Evolutionary conservation across 1,139 yeast genomes (phyloP).

Genomic region (Zygoascus sp.): DNA sequence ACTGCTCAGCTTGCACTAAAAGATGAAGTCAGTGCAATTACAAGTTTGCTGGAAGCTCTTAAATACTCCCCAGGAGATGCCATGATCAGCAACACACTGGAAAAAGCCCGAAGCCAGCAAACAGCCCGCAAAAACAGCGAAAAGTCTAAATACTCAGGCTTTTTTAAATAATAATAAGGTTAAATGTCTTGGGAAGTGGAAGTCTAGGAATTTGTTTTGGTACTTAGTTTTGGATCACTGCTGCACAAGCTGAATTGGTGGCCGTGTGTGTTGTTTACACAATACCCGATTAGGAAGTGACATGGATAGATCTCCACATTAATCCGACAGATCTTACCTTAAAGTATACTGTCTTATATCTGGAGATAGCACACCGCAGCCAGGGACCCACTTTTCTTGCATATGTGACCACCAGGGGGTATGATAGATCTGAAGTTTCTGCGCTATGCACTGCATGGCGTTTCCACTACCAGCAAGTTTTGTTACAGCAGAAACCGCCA

Average conservation of each 20-base stretch:
- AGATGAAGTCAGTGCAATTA: constrained; percentile 68
- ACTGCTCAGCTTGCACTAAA: constrained; percentile 62
- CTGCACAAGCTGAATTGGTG: background rate
- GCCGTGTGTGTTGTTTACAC: background rate
- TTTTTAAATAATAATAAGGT: constrained; percentile 54
- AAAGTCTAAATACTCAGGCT: constrained; percentile 79
- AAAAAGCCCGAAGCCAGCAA: constrained; percentile 52
- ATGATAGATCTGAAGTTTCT: background rate
- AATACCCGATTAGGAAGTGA: constrained; percentile 10
- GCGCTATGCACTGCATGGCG: background rate
- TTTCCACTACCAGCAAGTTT: too few relatives aligned
- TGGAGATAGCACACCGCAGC: too few relatives aligned
- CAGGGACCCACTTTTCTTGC: constrained; percentile 7
- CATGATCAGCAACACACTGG: constrained; percentile 64
- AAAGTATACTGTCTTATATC: too few relatives aligned
- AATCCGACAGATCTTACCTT: constrained; percentile 1
- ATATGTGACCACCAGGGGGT: constrained; percentile 3
- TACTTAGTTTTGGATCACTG: background rate
- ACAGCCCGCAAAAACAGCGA: constrained; percentile 61
- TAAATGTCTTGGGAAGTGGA: too few relatives aligned
- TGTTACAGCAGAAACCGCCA: background rate
- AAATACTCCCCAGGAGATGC: constrained; percentile 66
- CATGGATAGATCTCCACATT: background rate
- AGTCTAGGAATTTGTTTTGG: background rate
- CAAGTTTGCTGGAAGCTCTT: constrained; percentile 63